Conservation (phyloP, 495 filamentous ascomycete genomes). For the Penicillium ochrochloron region DNA sequence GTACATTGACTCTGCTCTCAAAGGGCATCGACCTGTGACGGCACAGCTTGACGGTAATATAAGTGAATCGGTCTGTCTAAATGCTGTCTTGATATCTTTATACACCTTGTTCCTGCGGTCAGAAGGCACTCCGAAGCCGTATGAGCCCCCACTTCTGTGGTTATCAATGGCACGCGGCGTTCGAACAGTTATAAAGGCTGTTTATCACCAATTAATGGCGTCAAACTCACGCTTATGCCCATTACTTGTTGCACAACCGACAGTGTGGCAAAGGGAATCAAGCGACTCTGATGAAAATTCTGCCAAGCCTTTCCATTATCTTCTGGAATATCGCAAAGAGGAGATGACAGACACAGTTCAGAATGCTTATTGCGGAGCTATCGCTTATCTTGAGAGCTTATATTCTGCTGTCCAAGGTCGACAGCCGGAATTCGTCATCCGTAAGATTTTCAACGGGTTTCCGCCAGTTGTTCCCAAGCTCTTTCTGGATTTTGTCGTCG, state of each 20-base stretch:
- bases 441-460: conserved; percentile 41
- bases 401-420: conserved; percentile 31
- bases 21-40: conserved; percentile 23
- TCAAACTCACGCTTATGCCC: conserved; percentile 22
- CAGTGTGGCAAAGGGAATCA: conserved; percentile 11
- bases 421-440: conserved; percentile 27
- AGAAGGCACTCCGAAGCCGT: conserved; percentile 22
- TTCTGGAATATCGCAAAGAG: conserved; percentile 26
- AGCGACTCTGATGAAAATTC: conserved; percentile 1
- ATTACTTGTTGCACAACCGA: conserved; percentile 23
- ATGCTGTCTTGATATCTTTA: conserved; percentile 27
- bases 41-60: conserved; percentile 17
- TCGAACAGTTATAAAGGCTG: conserved; percentile 20
- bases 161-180: conserved; percentile 28
- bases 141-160: conserved; percentile 30
- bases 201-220: conserved; percentile 17
- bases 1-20: conserved; percentile 29
- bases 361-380: conserved; percentile 37
- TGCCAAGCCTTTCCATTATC: conserved; percentile 23
- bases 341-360: conserved; percentile 28
- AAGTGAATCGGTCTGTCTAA: conserved; percentile 24
- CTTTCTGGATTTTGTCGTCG: conserved; percentile 40
- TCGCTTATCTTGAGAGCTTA: conserved; percentile 41
- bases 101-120: conserved; percentile 29
- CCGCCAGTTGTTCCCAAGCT: conserved; percentile 37